Base-by-base conservation (phyloP, 176 grass and related monocot genomes). In the Bolboschoenus planiculmis region DNA sequence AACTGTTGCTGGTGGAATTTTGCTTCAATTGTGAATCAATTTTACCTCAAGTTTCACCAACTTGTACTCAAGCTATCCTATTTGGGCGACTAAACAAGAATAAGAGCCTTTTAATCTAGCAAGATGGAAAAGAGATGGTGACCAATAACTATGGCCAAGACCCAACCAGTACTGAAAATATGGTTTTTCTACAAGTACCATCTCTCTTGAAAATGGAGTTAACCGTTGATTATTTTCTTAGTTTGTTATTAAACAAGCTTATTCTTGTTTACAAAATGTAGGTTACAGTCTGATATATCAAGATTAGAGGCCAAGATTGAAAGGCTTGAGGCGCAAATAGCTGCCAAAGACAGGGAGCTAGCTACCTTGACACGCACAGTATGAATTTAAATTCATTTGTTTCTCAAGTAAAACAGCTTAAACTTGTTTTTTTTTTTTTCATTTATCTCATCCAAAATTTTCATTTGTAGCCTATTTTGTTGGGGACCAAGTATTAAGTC, bases 221-320 rank as follows among this genome's bases (percentile, higher is more conserved):
- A 47, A 31, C 46, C 51, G 23, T 20, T n/a, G 18, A 27, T 48
- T 48, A 48, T 18, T 50, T 76, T 18, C 5, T 76, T 20, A 77
- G 14, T 77, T 7, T 18, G 6, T 18, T 50, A 53, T 33, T 77
- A 30, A 50, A 70, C 23, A 68, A 40, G 40, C 35, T 39, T 51
- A 77, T 34, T 66, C 27, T 50, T 87, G n/a, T 86, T 64, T 83
- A 78, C 54, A 83, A 66, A n/a, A 80, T 87, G 88, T 79, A 94
- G 92, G 58, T 91, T 92, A 73, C 95, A 94, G 80, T 94, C 92
- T 58, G 95, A 97, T 78, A 95, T 93, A 59, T 96, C 89, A 29
- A 90, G 97, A 75, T 74, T 99, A 63, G 97, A 99, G 90, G 91
- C 97, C 54, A 99, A 99, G 80, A 88, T 99, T 43, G 97, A 99